Evolutionary conservation across 1,139 yeast species (phyloP).

Genomic region (Suhomyces chickasaworum): DNA sequence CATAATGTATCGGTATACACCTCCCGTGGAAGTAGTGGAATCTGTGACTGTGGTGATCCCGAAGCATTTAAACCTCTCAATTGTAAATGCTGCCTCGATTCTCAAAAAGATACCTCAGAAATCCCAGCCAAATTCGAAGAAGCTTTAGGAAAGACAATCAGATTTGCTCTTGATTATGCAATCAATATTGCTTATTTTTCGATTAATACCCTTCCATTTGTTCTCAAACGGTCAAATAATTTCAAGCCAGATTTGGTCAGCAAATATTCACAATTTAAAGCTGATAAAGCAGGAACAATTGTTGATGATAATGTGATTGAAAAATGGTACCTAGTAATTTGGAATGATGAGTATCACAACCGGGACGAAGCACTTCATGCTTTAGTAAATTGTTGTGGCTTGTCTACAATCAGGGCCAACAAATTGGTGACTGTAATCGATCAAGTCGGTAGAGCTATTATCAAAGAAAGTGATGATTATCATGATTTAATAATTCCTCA

Average conservation of each 20-base stretch:
- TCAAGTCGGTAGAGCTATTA: conserved; percentile 31
- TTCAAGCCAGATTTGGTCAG: conserved; percentile 32
- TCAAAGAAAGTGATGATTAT: conserved; percentile 25
- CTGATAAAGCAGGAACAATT: conserved; percentile 31
- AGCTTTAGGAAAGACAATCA: conserved; percentile 34
- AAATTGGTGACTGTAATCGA: conserved; percentile 39
- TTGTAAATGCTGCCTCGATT: conserved; percentile 44
- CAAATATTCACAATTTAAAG: conserved; percentile 32
- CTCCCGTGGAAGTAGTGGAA: conserved; percentile 57
- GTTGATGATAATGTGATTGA: conserved; percentile 30
- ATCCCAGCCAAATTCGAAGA: conserved; percentile 14
- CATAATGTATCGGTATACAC: conserved; percentile 61
- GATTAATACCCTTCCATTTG: conserved; percentile 37
- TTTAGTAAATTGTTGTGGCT: conserved; percentile 38
- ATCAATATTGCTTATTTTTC: conserved; percentile 48
- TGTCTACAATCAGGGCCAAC: conserved; percentile 29
- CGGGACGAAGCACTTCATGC: conserved; percentile 49
- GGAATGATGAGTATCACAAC: conserved; percentile 77
- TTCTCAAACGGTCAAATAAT: conserved; percentile 13
- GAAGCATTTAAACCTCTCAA: conserved; percentile 70
- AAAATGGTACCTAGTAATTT: conserved; percentile 52
- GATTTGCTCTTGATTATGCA: conserved; percentile 48
- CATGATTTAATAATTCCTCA: conserved; percentile 27
- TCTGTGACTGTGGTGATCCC: conserved; percentile 92
- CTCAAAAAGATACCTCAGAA: conserved; percentile 1